Base-by-base conservation (phyloP, 2,329 filamentous ascomycete genomes). In the Fusarium mexicanum region DNA sequence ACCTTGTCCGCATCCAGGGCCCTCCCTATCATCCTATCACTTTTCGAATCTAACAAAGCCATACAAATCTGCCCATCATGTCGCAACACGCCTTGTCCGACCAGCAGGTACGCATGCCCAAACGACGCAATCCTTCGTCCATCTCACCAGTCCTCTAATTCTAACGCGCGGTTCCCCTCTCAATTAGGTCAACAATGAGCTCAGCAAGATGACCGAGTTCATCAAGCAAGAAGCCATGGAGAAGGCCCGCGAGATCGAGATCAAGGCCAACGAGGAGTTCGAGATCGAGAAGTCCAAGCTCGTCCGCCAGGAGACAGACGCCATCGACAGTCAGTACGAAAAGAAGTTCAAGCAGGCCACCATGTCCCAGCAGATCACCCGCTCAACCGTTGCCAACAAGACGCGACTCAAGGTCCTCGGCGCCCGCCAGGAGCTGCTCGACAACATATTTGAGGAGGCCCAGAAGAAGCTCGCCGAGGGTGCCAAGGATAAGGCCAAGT, bases 171-270 rank as follows among this genome's bases (percentile, higher is more conserved):
- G 61, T 31, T 50, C 33, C 37, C 29, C n/a, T 16, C 24, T 8
- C 50, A 18, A 53, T 50, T 31, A 98, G 95, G 96, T 99, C 89
- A 92, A 94, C 86, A 92, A 94, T 86, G 96, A 99, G 91, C 94
- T 99, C 86, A 95, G 94, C 89, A 99, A 99, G 91, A 99, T 99
- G 96, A 98, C 96, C 69, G 96, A 95, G 83, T 99, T 99, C 91
- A 99, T 99, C 91, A 94, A 95, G 85, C 96, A 98, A 87, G 96
- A 99, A 87, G 96, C 96, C 68, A 90, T 93, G 81, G 96, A 99
- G 84, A 99, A 99, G 86, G 95, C 95, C 80, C 93, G 93, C 83
- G 96, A 99, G 86, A 98, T 99, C 85, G 91, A 96, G 82, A 93
- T 98, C 87, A 98, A 98, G 87, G 96, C 96, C 84, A 95, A 98